Percentiles rank a stretch among this genome's conserved stretches.
These are phyloP conservation scores for Nakataea oryzae DNA, from an alignment of 2,329 filamentous ascomycete genomes.

Conservation along the genomic window DNA sequence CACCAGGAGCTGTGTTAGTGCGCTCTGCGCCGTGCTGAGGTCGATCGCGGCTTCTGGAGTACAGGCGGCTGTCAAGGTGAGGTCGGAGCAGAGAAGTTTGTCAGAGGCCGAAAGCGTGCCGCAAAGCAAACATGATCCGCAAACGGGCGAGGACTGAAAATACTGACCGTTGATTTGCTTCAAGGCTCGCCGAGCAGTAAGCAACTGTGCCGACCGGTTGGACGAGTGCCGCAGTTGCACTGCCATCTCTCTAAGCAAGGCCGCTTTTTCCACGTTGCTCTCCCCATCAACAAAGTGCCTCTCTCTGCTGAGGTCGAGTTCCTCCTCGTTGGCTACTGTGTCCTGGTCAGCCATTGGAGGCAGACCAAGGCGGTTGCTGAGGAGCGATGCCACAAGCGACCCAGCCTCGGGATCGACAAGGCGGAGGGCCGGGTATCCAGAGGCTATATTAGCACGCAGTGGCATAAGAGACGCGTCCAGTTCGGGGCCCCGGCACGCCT, in stretches of 20 bases:
- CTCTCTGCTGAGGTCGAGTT: background rate
- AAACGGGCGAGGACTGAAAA: background rate
- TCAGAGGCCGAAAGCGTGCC: background rate
- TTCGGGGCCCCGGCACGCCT: background rate
- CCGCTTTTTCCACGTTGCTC: background rate
- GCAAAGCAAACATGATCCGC: background rate
- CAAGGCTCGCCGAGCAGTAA: background rate
- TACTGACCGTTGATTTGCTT: background rate
- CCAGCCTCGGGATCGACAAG: background rate
- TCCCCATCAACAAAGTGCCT: background rate
- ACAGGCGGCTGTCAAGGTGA: background rate
- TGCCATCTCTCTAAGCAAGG: background rate
- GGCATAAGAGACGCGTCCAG: background rate
- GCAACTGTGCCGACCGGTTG: background rate
- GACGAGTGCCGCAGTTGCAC: background rate
- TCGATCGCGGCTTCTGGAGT: constrained; percentile 16
- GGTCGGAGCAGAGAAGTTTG: background rate
- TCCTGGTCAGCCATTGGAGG: background rate
- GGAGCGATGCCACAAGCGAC: background rate
- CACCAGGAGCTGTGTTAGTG: constrained; percentile 22
- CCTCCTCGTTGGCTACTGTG: background rate
- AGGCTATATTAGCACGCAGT: background rate
- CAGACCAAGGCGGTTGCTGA: background rate
- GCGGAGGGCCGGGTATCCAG: background rate
- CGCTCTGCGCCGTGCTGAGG: constrained; percentile 29